phyloP scores from a whole-genome alignment of 306 rosid genomes.

The Prunus mongolica region DNA sequence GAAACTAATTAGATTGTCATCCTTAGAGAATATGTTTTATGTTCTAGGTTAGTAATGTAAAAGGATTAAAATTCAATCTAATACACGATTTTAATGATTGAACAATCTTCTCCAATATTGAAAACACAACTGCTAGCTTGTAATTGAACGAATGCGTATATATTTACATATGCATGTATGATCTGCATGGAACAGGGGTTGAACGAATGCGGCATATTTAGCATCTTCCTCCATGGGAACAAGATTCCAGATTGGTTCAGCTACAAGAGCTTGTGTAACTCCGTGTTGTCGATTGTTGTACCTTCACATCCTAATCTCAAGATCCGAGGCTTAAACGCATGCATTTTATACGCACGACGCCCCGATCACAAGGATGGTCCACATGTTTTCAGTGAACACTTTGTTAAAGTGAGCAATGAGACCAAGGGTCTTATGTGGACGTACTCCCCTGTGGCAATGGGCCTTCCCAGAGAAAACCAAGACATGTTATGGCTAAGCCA shows the following conservation, averaged over 20 bases:
- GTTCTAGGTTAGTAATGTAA: too few species aligned
- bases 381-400: neutral
- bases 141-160: neutral
- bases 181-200: neutral
- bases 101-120: too few species aligned
- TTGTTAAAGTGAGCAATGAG: neutral
- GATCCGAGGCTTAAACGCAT: neutral
- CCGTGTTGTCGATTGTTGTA: neutral
- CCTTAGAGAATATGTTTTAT: neutral
- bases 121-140: neutral
- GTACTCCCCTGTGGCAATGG: too few species aligned
- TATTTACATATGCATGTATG: neutral
- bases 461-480: too few species aligned
- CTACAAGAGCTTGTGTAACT: neutral
- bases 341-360: neutral
- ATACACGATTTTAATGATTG: too few species aligned
- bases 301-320: neutral
- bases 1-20: neutral
- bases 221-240: neutral
- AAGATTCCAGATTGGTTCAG: neutral
- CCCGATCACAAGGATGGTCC: neutral
- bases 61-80: too few species aligned
- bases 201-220: neutral
- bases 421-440: neutral
- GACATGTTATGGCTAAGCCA: too few species aligned